Conservation (phyloP, 2,329 filamentous ascomycete genomes). For the Cyphellophora attinorum region DNA sequence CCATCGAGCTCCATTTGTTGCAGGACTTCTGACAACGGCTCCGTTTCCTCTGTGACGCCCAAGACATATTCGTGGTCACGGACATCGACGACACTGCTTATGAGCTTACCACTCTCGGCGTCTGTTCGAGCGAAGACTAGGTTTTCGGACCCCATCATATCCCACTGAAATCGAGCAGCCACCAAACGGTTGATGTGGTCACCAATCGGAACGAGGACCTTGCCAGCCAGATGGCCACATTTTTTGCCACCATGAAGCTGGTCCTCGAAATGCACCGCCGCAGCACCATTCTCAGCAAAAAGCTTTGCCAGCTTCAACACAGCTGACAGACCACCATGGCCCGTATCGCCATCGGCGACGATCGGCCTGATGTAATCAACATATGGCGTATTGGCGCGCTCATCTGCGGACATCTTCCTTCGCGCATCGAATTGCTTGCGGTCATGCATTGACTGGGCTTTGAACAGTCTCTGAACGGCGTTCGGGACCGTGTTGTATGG, state of each 20-base stretch:
- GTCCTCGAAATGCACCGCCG: slow-evolving; percentile 94
- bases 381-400: slow-evolving; percentile 70
- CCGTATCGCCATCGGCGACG: slow-evolving; percentile 91
- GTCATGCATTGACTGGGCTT: slow-evolving; percentile 94
- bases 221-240: slow-evolving; percentile 91
- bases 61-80: slow-evolving; percentile 97
- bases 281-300: slow-evolving; percentile 93
- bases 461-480: slow-evolving; percentile 90
- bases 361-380: slow-evolving; percentile 90
- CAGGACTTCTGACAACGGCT: slow-evolving; percentile 77
- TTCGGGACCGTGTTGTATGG: slow-evolving; percentile 98
- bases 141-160: slow-evolving; percentile 94
- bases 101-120: slow-evolving; percentile 81
- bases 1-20: slow-evolving; percentile 82
- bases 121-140: slow-evolving; percentile 91
- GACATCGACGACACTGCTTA: slow-evolving; percentile 84
- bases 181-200: slow-evolving; percentile 95
- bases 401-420: slow-evolving; percentile 63
- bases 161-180: slow-evolving; percentile 93
- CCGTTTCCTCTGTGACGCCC: slow-evolving; percentile 67
- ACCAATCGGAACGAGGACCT: slow-evolving; percentile 84
- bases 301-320: slow-evolving; percentile 95
- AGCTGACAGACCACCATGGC: slow-evolving; percentile 81
- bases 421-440: slow-evolving; percentile 86
- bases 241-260: slow-evolving; percentile 98